phyloP scores from a whole-genome alignment of 495 filamentous ascomycete species.

The Astrothelium subdiscretum region DNA sequence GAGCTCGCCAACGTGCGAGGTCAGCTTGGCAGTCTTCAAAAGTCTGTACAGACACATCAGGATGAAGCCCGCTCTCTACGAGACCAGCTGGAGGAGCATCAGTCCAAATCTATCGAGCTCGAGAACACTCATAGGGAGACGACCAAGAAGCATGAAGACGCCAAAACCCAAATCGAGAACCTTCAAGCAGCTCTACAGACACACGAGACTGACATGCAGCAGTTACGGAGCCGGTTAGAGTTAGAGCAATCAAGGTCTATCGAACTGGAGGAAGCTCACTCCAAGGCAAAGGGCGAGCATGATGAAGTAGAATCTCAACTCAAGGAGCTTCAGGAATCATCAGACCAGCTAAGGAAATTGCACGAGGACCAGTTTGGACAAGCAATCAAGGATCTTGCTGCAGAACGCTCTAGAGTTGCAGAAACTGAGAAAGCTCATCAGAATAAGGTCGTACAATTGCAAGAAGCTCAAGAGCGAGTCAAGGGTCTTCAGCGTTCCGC shows the following conservation, averaged over 20 bases:
- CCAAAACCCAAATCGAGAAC: not conserved
- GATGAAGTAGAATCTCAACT: constrained; percentile 9
- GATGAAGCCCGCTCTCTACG: not conserved
- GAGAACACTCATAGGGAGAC: not conserved
- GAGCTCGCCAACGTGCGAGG: not conserved
- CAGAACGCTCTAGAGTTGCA: constrained; percentile 2
- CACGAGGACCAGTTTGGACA: constrained; percentile 1
- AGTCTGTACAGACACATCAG: not conserved
- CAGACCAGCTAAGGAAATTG: not conserved
- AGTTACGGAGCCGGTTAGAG: not conserved
- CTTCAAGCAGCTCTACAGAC: not conserved
- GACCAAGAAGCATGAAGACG: not conserved
- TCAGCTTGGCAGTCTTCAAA: not conserved
- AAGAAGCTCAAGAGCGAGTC: not conserved
- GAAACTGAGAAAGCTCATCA: not conserved
- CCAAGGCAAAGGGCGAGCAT: constrained; percentile 6
- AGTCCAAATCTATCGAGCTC: not conserved
- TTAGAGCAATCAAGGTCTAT: not conserved
- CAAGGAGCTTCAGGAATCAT: not conserved
- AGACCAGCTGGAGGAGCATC: not conserved
- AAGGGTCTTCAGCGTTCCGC: not conserved
- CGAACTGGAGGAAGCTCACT: constrained; percentile 2
- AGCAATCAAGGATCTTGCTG: not conserved
- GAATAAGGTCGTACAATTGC: not conserved
- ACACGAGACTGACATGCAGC: not conserved